Evolutionary conservation across 2,329 filamentous ascomycete genomes (phyloP).

Genomic region (Trichoderma sp.): DNA sequence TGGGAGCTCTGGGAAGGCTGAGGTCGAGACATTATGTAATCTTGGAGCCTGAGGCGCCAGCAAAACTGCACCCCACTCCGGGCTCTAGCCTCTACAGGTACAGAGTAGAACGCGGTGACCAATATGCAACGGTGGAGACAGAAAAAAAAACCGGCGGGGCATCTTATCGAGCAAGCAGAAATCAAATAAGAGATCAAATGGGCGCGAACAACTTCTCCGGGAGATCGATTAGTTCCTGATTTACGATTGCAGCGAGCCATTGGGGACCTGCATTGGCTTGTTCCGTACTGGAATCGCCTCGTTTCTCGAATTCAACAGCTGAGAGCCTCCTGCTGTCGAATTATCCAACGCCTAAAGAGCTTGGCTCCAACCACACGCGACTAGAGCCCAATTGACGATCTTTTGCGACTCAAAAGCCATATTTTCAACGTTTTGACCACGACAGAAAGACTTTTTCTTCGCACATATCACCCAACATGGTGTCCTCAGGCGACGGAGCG

Average conservation of each 20-base stretch:
- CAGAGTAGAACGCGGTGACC: not conserved
- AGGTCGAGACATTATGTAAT: conserved; percentile 30
- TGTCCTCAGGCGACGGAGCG: conserved; percentile 42
- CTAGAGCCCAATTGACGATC: not conserved
- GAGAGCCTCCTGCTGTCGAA: not conserved
- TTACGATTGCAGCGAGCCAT: conserved; percentile 1
- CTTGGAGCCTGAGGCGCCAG: conserved; percentile 33
- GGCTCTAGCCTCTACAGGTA: not conserved
- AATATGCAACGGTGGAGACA: conserved; percentile 12
- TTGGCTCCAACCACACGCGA: conserved; percentile 8
- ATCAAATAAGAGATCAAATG: conserved; percentile 9
- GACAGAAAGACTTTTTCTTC: conserved; percentile 3
- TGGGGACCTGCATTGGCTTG: conserved; percentile 15
- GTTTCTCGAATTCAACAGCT: not conserved
- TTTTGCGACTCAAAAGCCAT: not conserved
- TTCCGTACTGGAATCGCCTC: not conserved
- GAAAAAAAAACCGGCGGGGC: conserved; percentile 18
- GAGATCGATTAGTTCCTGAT: not conserved
- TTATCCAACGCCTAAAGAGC: not conserved
- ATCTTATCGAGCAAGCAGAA: conserved; percentile 12
- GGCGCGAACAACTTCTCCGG: conserved; percentile 10
- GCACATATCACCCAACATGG: conserved; percentile 36
- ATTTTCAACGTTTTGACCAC: not conserved
- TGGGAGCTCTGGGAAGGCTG: conserved; percentile 32
- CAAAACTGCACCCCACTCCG: not conserved